phyloP scores from a whole-genome alignment of 306 rosid genomes.

The Acacia acuminata region DNA sequence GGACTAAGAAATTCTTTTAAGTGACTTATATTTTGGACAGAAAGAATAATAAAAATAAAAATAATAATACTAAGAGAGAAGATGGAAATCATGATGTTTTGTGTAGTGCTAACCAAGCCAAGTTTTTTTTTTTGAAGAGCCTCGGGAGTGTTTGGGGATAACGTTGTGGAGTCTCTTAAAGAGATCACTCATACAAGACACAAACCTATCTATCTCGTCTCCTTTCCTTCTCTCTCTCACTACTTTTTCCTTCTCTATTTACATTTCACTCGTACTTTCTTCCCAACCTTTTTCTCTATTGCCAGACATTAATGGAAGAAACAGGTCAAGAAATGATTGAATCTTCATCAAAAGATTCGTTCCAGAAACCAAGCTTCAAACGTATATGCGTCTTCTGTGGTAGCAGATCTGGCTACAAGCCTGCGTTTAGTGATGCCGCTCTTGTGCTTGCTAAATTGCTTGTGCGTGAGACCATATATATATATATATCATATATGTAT shows the following conservation, averaged over 20 bases:
- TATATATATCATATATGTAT: neutral
- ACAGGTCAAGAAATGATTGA: slow-evolving; percentile 11
- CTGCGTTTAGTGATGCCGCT: slow-evolving; percentile 52
- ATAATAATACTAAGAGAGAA: no score
- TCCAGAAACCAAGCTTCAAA: slow-evolving; percentile 39
- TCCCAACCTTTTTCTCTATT: neutral
- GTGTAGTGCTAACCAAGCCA: slow-evolving; percentile 21
- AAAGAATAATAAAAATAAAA: no score
- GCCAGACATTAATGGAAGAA: slow-evolving; percentile 18
- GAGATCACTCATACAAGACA: slow-evolving; percentile 1
- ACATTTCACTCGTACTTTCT: neutral
- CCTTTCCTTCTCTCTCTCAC: slow-evolving; percentile 13
- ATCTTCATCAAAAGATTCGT: slow-evolving; percentile 25
- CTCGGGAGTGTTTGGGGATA: slow-evolving; percentile 24
- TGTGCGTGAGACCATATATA: slow-evolving; percentile 22
- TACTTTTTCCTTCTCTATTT: neutral
- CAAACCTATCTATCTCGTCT: slow-evolving; percentile 1
- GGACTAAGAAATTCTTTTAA: no score
- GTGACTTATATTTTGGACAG: no score
- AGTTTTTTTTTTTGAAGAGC: slow-evolving; percentile 36
- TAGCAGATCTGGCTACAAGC: slow-evolving; percentile 49
- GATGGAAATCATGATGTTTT: no score
- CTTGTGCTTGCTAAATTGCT: slow-evolving; percentile 48
- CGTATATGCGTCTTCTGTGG: slow-evolving; percentile 64
- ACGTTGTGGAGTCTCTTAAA: slow-evolving; percentile 28